Base-by-base conservation (phyloP, 768 basidiomycete genomes). In the Mycena indigotica region DNA sequence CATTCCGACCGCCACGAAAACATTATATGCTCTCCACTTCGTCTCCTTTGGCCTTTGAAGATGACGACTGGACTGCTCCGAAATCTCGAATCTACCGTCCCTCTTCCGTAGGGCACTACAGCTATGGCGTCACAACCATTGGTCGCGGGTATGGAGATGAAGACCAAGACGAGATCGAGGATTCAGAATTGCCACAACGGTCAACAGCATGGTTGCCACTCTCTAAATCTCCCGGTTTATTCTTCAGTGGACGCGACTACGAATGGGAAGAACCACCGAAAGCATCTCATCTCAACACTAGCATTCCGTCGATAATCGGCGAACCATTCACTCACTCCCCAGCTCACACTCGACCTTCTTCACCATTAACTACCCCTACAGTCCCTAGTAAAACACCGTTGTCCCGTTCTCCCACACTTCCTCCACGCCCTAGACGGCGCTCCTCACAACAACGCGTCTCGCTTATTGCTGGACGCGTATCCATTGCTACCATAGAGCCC, bases 381-480 rank as follows among this genome's bases (percentile, higher is more conserved):
- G 5, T 53, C 5, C 2, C 55, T 21, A n/a, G 21, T 29, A 49
- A 28, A 5, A 66, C 67, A 10, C 64, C 72, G 5, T 68, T 75
- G 24, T 62, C 77, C 39, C 80, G 76, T 56, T 83, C 85, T 25
- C 79, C 85, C 13, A 80, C 84, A 12, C 21, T 61, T 26, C 79
- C 81, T 21, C 80, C 86, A 29, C 86, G 88, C 4, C 81, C 89
- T 29, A 82, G 91, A 17, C 79, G 89, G 49, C 80, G 91, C 53
- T 92, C 91, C 32, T 92, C 91, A 5, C 91, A 92, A 63, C 90
- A 91, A 60, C 83, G 91, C 49, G 88, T 93, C 24, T 93, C 91
- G 15, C 78, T 93, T 38, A 85, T 93, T 53, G 91, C 91, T 2
- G 91, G 91, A 17, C 85, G 89, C 65, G 85, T 93, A 12, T 86